phyloP scores from a whole-genome alignment of 345 rosid species.

The Acer yangbiense region DNA sequence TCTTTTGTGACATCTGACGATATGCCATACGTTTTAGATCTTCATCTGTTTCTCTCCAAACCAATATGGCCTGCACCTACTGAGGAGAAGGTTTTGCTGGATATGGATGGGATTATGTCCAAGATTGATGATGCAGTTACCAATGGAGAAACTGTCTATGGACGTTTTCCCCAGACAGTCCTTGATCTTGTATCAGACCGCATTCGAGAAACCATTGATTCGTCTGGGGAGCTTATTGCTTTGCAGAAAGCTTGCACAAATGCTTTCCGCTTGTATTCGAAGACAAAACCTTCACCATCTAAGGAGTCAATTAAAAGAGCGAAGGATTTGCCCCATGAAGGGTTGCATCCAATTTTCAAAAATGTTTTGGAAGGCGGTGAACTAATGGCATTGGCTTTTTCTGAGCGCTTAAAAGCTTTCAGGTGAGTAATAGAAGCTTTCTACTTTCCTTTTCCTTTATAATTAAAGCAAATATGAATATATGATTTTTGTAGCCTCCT shows the following conservation, averaged over 20 bases:
- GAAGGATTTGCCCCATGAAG: constrained; percentile 80
- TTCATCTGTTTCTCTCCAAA: constrained; percentile 90
- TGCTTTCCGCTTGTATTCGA: constrained; percentile 88
- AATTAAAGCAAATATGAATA: background rate
- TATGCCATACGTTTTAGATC: constrained; percentile 86
- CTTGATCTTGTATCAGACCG: constrained; percentile 86
- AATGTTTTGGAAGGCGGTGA: constrained; percentile 81
- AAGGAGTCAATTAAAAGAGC: constrained; percentile 89
- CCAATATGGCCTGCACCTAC: constrained; percentile 87
- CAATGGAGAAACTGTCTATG: constrained; percentile 87
- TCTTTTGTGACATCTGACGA: constrained; percentile 92
- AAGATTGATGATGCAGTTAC: constrained; percentile 74
- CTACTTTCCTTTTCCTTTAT: background rate
- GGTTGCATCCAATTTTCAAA: constrained; percentile 87
- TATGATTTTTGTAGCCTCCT: background rate
- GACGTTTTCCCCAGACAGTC: constrained; percentile 85
- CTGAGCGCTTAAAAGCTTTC: constrained; percentile 80
- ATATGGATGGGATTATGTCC: constrained; percentile 69
- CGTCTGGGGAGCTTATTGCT: constrained; percentile 73
- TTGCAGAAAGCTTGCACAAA: constrained; percentile 76
- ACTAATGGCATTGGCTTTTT: constrained; percentile 85
- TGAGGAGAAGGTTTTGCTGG: constrained; percentile 88
- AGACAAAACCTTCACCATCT: constrained; percentile 82
- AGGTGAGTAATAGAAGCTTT: constrained; percentile 48
- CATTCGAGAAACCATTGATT: constrained; percentile 65